Percentiles rank a stretch among this genome's conserved stretches.
These are phyloP conservation scores for Jamesozyma piceae DNA, from an alignment of 805 yeast genomes.

Conservation along the genomic window DNA sequence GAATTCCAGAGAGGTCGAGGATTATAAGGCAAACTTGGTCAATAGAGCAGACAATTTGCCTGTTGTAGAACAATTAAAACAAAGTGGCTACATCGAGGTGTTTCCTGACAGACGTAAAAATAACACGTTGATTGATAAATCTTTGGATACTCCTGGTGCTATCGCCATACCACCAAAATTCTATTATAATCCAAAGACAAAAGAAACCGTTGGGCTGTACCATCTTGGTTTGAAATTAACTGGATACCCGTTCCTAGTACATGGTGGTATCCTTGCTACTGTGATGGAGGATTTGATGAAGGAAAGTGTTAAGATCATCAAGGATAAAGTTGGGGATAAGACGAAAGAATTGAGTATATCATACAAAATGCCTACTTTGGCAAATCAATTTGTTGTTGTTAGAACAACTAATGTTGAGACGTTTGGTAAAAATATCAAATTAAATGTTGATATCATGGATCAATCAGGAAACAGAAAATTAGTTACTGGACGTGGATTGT, in stretches of 20 bases:
- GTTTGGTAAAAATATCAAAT: conserved; percentile 28
- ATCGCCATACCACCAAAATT: conserved; percentile 65
- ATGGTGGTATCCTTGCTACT: conserved; percentile 83
- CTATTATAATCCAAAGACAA: conserved; percentile 46
- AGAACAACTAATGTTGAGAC: conserved; percentile 38
- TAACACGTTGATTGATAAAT: conserved; percentile 34
- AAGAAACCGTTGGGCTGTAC: conserved; percentile 55
- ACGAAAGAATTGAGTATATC: conserved; percentile 36
- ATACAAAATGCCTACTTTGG: conserved; percentile 66
- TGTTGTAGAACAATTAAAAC: conserved; percentile 39
- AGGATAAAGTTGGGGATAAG: conserved; percentile 21
- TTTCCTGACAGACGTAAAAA: conserved; percentile 15
- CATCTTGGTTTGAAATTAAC: conserved; percentile 72
- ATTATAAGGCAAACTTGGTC: conserved; percentile 33
- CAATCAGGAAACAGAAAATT: conserved; percentile 41
- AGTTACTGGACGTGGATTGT: conserved; percentile 47
- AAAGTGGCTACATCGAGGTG: conserved; percentile 31
- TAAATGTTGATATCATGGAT: conserved; percentile 42
- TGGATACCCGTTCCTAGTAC: conserved; percentile 81
- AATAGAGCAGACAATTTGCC: conserved; percentile 41
- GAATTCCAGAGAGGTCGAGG: conserved; percentile 22
- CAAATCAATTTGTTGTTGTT: conserved; percentile 66
- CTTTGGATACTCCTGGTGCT: conserved; percentile 68
- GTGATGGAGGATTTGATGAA: conserved; percentile 68
- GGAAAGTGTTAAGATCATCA: conserved; percentile 37